Percentiles rank a stretch among this genome's conserved stretches.
Conservation (phyloP, 768 basidiomycete species). For the Tylopilus felleus region DNA sequence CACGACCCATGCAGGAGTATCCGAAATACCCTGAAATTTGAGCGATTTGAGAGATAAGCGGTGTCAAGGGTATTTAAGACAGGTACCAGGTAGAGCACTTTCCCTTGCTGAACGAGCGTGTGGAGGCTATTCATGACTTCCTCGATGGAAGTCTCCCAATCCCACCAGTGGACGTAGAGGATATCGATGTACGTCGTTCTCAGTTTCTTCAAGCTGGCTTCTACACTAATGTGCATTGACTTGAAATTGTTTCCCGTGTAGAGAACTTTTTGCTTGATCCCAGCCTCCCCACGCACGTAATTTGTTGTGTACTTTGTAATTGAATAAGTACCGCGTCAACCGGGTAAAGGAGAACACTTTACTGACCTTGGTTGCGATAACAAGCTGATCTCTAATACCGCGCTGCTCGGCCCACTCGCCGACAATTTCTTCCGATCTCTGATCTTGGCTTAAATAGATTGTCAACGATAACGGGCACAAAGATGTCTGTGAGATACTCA, state of each 20-base stretch:
- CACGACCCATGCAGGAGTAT: slow-evolving; percentile 41
- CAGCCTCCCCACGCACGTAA: slow-evolving; percentile 12
- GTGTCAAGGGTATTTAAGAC: background rate
- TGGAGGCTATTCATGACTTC: slow-evolving; percentile 48
- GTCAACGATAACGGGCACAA: background rate
- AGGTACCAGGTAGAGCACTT: slow-evolving; percentile 40
- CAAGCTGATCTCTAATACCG: slow-evolving; percentile 43
- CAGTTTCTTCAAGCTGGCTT: slow-evolving; percentile 46
- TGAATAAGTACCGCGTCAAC: background rate
- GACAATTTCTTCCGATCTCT: slow-evolving; percentile 48
- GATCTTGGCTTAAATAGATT: slow-evolving; percentile 41
- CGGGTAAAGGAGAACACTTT: background rate
- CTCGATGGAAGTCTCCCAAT: slow-evolving; percentile 41
- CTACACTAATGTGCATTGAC: slow-evolving; percentile 31
- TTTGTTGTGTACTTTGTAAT: slow-evolving; percentile 20
- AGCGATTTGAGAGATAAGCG: background rate
- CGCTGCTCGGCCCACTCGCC: slow-evolving; percentile 50
- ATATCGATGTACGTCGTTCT: slow-evolving; percentile 59
- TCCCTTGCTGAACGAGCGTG: slow-evolving; percentile 40
- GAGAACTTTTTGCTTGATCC: slow-evolving; percentile 22
- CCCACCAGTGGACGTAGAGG: slow-evolving; percentile 55
- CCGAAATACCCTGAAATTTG: slow-evolving; percentile 31
- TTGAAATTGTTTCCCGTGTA: slow-evolving; percentile 39
- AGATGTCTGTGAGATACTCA: slow-evolving; percentile 4
- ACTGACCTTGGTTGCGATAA: slow-evolving; percentile 45